phyloP scores from a whole-genome alignment of 2,329 filamentous ascomycete genomes.

The Penicillium sp. region DNA sequence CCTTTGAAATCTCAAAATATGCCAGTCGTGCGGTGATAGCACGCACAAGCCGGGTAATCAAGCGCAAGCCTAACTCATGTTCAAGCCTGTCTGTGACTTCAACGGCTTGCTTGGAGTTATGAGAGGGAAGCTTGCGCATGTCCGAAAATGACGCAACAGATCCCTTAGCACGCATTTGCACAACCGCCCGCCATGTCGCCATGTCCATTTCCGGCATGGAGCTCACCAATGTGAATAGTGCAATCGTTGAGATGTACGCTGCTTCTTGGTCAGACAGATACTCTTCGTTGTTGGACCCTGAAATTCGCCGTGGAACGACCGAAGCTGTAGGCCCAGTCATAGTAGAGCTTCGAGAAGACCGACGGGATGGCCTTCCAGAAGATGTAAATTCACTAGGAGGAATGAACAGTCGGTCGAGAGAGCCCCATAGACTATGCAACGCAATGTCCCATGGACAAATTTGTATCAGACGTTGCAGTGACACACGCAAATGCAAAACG shows the following conservation, averaged over 20 bases:
- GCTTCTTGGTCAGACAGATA: slow-evolving; percentile 42
- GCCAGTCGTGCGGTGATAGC: slow-evolving; percentile 52
- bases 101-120: slow-evolving; percentile 33
- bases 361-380: slow-evolving; percentile 31
- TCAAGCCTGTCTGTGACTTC: slow-evolving; percentile 49
- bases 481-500: slow-evolving; percentile 32
- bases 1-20: slow-evolving; percentile 51
- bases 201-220: slow-evolving; percentile 39
- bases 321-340: slow-evolving; percentile 21
- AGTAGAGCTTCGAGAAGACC: slow-evolving; percentile 32
- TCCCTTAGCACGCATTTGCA: slow-evolving; percentile 45
- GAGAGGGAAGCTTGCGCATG: slow-evolving; percentile 34
- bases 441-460: slow-evolving; percentile 44
- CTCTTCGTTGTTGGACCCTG: slow-evolving; percentile 30
- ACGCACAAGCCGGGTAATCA: slow-evolving; percentile 52
- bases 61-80: slow-evolving; percentile 53
- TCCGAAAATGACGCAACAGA: slow-evolving; percentile 40
- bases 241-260: slow-evolving; percentile 40
- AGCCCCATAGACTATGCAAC: slow-evolving; percentile 45
- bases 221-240: slow-evolving; percentile 40
- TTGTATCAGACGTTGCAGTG: slow-evolving; percentile 37
- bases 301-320: slow-evolving; percentile 28
- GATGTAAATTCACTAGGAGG: slow-evolving; percentile 39
- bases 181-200: slow-evolving; percentile 42
- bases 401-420: slow-evolving; percentile 42